A percentile compares a stretch with the other conserved stretches of the same genome.
Conservation (phyloP, 2,329 filamentous ascomycete genomes). For the Dendryphion nanum region DNA sequence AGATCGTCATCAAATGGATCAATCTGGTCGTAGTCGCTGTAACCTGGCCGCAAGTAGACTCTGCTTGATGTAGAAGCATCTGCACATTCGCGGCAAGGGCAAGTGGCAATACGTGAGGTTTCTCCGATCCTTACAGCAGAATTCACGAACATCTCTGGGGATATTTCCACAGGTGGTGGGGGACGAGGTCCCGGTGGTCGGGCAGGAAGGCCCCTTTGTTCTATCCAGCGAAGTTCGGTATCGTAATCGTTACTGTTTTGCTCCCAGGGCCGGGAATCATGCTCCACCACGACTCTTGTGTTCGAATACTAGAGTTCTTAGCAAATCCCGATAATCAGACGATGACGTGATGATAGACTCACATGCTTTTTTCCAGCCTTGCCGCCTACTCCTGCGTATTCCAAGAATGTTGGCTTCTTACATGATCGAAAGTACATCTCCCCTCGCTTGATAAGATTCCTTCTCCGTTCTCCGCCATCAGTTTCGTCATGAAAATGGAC, state of each 20-base stretch:
- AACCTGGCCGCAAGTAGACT: not conserved
- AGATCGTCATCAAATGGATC: not conserved
- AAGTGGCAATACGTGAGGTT: conserved; percentile 2
- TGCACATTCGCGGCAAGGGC: conserved; percentile 1
- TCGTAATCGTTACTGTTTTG: not conserved
- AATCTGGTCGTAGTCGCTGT: conserved; percentile 8
- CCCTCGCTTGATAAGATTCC: conserved; percentile 7
- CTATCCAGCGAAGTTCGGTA: not conserved
- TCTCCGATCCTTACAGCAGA: too few species aligned
- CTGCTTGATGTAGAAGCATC: not conserved
- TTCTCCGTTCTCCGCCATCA: not conserved
- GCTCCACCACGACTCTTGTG: conserved; percentile 5
- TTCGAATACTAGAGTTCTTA: too few species aligned
- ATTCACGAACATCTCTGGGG: too few species aligned
- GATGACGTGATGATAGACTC: not conserved
- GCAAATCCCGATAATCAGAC: too few species aligned
- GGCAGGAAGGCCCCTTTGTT: too few species aligned
- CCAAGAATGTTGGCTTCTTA: conserved; percentile 3
- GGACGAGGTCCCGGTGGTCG: not conserved
- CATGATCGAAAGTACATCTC: conserved; percentile 4
- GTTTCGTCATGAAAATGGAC: conserved; percentile 2
- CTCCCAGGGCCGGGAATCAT: conserved; percentile 3
- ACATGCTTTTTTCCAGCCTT: not conserved
- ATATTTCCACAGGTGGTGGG: not conserved
- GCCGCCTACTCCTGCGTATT: conserved; percentile 3